These are phyloP conservation scores for Porphyrellus sp. DNA, from an alignment of 1,284 basidiomycete species.

Conservation along the genomic window DNA sequence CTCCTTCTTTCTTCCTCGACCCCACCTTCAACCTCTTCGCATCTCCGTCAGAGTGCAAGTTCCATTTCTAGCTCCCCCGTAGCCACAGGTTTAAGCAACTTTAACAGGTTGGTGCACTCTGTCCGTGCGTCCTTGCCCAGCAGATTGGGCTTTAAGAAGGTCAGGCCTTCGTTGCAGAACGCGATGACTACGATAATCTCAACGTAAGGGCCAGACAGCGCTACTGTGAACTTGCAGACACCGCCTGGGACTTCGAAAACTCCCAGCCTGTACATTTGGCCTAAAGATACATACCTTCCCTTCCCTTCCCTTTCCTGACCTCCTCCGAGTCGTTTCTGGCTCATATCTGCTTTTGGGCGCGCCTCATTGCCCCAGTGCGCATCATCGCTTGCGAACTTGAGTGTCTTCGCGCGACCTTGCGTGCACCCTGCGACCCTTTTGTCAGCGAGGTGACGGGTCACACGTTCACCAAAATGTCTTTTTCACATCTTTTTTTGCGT, in stretches of 20 bases:
- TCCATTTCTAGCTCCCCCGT: conserved; percentile 75
- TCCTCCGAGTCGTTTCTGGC: conserved; percentile 5
- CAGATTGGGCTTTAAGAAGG: conserved; percentile 88
- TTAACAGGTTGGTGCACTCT: conserved; percentile 84
- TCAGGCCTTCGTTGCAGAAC: conserved; percentile 61
- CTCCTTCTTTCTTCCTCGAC: conserved; percentile 26
- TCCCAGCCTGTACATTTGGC: conserved; percentile 65
- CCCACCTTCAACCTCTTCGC: conserved; percentile 35
- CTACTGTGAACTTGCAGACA: conserved; percentile 76
- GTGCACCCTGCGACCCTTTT: neutral
- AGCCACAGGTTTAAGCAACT: conserved; percentile 89
- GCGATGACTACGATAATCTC: conserved; percentile 56
- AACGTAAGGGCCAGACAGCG: conserved; percentile 66
- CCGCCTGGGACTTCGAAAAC: conserved; percentile 83
- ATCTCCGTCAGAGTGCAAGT: conserved; percentile 64
- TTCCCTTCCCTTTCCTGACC: neutral
- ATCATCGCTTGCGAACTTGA: neutral
- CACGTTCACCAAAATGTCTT: neutral
- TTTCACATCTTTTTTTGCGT: neutral
- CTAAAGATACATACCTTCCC: conserved; percentile 50
- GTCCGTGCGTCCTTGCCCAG: conserved; percentile 87
- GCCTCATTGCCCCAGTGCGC: conserved; percentile 23
- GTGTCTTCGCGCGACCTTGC: neutral
- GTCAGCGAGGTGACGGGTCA: conserved; percentile 1
- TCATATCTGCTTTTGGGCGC: conserved; percentile 11